phyloP scores from a whole-genome alignment of 768 basidiomycete species.

The Mycena vulgaris region DNA sequence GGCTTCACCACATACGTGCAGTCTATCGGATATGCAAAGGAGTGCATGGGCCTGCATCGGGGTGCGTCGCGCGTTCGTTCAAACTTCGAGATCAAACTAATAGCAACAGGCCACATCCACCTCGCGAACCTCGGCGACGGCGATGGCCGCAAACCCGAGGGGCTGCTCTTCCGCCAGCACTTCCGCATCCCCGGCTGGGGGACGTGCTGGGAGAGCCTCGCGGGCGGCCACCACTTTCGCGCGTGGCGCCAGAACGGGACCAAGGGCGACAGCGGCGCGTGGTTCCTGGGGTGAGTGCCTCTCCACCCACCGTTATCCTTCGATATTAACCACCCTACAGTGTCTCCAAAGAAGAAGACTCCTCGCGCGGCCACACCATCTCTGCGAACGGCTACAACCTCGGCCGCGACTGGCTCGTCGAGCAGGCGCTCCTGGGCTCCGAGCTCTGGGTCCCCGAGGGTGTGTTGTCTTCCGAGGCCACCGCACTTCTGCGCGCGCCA shows the following conservation, averaged over 20 bases:
- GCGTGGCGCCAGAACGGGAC: conserved; percentile 93
- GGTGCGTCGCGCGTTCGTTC: conserved; percentile 3
- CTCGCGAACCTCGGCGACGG: conserved; percentile 90
- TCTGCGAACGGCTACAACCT: conserved; percentile 84
- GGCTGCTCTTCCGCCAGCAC: conserved; percentile 82
- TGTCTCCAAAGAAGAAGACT: conserved; percentile 83
- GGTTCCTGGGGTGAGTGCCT: conserved; percentile 82
- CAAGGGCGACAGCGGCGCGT: conserved; percentile 78
- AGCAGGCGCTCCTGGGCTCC: conserved; percentile 62
- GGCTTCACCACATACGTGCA: conserved; percentile 80
- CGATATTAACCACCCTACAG: conserved; percentile 53
- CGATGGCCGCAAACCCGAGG: conserved; percentile 76
- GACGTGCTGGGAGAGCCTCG: conserved; percentile 90
- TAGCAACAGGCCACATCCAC: conserved; percentile 72
- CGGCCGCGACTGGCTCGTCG: conserved; percentile 86
- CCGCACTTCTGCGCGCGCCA: neutral
- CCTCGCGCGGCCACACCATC: conserved; percentile 79
- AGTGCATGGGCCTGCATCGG: conserved; percentile 77
- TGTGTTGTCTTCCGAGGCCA: neutral
- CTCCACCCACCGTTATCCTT: neutral
- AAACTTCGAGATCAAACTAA: neutral
- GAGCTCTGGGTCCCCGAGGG: conserved; percentile 15
- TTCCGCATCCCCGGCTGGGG: conserved; percentile 85
- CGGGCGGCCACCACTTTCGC: conserved; percentile 91
- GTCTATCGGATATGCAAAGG: conserved; percentile 86